Evolutionary conservation across 2,329 filamentous ascomycete genomes (phyloP), one percentile per base, ranked within the genome.

Genomic region (Orbilia brochopaga): DNA sequence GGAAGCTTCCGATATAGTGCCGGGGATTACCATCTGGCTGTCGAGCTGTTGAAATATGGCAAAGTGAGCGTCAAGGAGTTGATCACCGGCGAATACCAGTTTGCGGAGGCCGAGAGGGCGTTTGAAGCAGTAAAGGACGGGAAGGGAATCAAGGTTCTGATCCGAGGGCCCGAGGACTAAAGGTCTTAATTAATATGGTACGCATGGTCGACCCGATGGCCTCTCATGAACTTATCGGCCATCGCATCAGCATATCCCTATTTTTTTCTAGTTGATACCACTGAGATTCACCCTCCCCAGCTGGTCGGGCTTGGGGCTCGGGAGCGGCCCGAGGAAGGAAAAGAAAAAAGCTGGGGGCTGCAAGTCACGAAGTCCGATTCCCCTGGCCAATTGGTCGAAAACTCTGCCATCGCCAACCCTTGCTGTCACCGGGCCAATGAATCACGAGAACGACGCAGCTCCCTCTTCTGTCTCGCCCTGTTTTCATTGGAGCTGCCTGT

Each of bases 1-100:
- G 93, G 93, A 21, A 92, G 88, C 74, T 97, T 97, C 84, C 86
- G 93, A 42, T 97, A 97, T 80, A 88, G 88, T 2, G 85, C 87
- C 61, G 92, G 92, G 19, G 93, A 97, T 80, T 97, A 97, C 80
- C 85, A 88, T 78, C 85, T 92, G 5, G 91, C 91, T 2, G 84
- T 97, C 51, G 86, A 91, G 74, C 83, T 97, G 73, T 86, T 96
- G 0, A 84, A 85, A 6, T 84, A 81, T 24, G 90, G 90, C 55
- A 87, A 86, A 79, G 85, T 97, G 44, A 83, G 83, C 62, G 85
- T 88, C 32, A 95, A 95, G 86, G 86, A 86, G 79, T 83, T 97
- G 73, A 87, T 97, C 74, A 91, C 89, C 13, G 85, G 85, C 30
- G 86, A 87, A 27, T 91, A 97, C 57, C 83, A 85, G 54, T 97